Percentiles rank a stretch among this genome's conserved stretches.
Conservation (phyloP, 108 stramenopile species). For the Stephanodiscus minutulus region DNA sequence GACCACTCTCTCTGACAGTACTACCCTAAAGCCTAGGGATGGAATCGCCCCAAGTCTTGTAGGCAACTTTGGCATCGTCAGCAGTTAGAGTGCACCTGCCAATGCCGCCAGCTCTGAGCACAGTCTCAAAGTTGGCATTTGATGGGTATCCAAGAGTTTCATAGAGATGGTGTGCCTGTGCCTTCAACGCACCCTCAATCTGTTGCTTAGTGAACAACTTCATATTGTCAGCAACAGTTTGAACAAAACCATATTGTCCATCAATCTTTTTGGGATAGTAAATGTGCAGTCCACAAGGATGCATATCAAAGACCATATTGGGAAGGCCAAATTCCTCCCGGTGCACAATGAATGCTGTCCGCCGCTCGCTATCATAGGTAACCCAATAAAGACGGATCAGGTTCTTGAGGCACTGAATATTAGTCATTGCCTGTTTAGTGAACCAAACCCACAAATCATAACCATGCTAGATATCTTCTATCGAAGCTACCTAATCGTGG, state of each 20-base stretch:
- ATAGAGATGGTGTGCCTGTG: constrained; percentile 19
- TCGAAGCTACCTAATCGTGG: too few relatives aligned
- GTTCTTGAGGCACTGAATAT: too few relatives aligned
- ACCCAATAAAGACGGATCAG: constrained; percentile 6
- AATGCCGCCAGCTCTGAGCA: neutral
- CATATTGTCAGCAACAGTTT: too few relatives aligned
- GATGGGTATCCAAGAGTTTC: neutral
- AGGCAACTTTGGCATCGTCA: neutral
- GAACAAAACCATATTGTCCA: neutral
- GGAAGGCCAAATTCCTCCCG: constrained; percentile 3
- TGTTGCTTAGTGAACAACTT: constrained; percentile 19
- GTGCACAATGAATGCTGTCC: constrained; percentile 5
- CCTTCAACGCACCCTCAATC: constrained; percentile 9
- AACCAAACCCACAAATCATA: too few relatives aligned
- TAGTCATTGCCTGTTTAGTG: too few relatives aligned
- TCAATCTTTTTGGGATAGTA: constrained; percentile 7
- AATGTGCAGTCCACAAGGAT: constrained; percentile 12
- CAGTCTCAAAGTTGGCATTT: neutral
- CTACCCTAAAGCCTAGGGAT: neutral
- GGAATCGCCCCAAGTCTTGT: constrained; percentile 4
- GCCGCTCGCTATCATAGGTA: constrained; percentile 15
- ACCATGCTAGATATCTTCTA: too few relatives aligned
- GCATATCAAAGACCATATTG: constrained; percentile 23
- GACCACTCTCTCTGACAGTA: neutral
- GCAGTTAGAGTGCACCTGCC: neutral